Base-by-base conservation (phyloP, 441 rosid genomes). In the Gossypium schwendimanii region DNA sequence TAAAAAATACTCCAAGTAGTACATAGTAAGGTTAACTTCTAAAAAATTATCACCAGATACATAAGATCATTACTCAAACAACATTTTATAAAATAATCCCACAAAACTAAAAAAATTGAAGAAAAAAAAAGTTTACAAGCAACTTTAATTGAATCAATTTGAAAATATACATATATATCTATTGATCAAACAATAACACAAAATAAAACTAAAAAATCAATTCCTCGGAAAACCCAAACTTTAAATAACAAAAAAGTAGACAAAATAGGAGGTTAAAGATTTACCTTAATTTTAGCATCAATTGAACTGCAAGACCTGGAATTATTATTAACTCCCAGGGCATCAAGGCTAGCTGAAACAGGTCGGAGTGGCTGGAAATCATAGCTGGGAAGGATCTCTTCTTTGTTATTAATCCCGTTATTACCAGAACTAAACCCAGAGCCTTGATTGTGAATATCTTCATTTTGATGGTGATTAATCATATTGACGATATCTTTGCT, bases 291-390 rank as follows among this genome's bases (percentile, higher is more conserved):
- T 52, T 73, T 79, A 3, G 77, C 74, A 77, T 91, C 92, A 39
- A 83, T 39, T 1, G 88, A 82, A 63, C 54, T 84, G 88, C 87
- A 87, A 63, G 31, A 81, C 87, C 83, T 83, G 78, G 76, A 31
- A 26, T 50, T 67, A 15, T 10, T 67, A 15, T n/a, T 15, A 50
- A 50, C 41, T 15, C 24, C 57, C 49, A 80, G 76, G 39, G 79
- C 55, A 67, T 83, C 78, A 67, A 78, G 84, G 79, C 80, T 76
- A 66, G 83, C 23, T 14, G 92, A 18, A 12, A 52, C 9, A 14
- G 70, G 87, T 49, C 91, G 91, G 76, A 93, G 83, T 47, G 90
- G 93, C 75, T 89, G 93, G 69, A 91, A 93, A 88, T 93, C 97
- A 70, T 91, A 93, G 83, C 93, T 91, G 18, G 97, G 86, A 11